phyloP scores from a whole-genome alignment of 352 stramenopile genomes.

The Phytophthora constricta region DNA sequence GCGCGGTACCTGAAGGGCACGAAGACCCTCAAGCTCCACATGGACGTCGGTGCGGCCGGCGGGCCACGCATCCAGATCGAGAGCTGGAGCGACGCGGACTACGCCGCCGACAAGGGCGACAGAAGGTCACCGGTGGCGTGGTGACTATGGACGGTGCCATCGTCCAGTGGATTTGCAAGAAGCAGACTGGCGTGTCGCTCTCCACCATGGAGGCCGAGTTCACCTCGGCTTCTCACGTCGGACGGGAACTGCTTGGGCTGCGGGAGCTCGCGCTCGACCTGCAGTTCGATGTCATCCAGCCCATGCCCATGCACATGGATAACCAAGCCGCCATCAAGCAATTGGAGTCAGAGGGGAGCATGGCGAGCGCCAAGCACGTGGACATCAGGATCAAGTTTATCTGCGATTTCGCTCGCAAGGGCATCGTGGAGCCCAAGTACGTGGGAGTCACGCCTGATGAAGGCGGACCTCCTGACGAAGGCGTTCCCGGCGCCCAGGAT shows the following conservation, averaged over 20 bases:
- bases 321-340: conserved; percentile 17
- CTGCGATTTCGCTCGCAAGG: conserved; percentile 6
- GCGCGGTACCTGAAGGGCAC: conserved; percentile 28
- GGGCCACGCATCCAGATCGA: conserved; percentile 6
- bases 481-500: conserved; percentile 6
- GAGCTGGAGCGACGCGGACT: conserved; percentile 34
- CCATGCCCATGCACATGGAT: conserved; percentile 14
- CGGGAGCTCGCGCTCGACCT: conserved; percentile 10
- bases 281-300: background rate
- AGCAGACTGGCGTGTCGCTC: conserved; percentile 21
- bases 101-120: conserved; percentile 22
- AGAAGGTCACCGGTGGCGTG: conserved; percentile 23
- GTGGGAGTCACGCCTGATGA: conserved; percentile 16
- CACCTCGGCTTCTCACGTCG: conserved; percentile 10
- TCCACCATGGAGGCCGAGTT: conserved; percentile 30
- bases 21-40: conserved; percentile 19
- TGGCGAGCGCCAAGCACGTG: conserved; percentile 12
- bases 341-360: conserved; percentile 12
- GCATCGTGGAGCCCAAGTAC: conserved; percentile 13
- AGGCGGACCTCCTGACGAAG: conserved; percentile 20
- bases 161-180: conserved; percentile 17
- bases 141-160: conserved; percentile 23
- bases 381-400: conserved; percentile 23
- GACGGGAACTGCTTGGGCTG: conserved; percentile 14
- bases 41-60: background rate